Percentiles rank a stretch among this genome's conserved stretches.
Conservation (phyloP, 139 green algal genomes). For the Nannochloris sp. region DNA sequence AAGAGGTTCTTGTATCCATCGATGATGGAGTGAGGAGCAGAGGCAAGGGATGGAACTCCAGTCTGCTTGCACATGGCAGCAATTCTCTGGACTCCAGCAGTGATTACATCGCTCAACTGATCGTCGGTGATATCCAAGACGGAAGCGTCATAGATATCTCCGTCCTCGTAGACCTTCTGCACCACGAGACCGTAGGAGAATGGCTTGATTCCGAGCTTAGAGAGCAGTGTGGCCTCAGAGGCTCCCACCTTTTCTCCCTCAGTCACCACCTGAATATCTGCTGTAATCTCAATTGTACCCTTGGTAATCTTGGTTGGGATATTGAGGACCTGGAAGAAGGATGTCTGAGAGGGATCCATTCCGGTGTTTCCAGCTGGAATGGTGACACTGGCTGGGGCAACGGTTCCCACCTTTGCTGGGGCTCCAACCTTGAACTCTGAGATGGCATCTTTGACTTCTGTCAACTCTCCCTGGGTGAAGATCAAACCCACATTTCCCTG, state of each 20-base stretch:
- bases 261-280: constrained; percentile 82
- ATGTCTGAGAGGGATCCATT: constrained; percentile 98
- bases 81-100: constrained; percentile 68
- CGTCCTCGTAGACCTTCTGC: constrained; percentile 80
- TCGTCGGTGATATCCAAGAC: constrained; percentile 96
- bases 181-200: constrained; percentile 92
- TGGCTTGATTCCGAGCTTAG: constrained; percentile 97
- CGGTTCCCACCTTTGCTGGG: constrained; percentile 79
- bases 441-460: constrained; percentile 68
- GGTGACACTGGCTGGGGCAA: constrained; percentile 83
- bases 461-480: constrained; percentile 85
- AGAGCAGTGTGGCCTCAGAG: constrained; percentile 96
- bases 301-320: constrained; percentile 99
- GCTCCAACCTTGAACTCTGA: constrained; percentile 86
- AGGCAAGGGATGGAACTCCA: constrained; percentile 80
- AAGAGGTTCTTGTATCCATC: constrained; percentile 99
- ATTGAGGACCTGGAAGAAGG: constrained; percentile 98
- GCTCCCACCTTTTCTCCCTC: constrained; percentile 77
- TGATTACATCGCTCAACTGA: constrained; percentile 58
- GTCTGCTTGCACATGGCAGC: constrained; percentile 76
- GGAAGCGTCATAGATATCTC: constrained; percentile 66
- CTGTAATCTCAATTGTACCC: constrained; percentile 93
- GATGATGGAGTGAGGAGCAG: constrained; percentile 88
- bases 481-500: constrained; percentile 97
- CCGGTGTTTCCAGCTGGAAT: constrained; percentile 85